These are phyloP conservation scores for Colletotrichum phormii DNA, from an alignment of 2,329 filamentous ascomycete species.

Conservation along the genomic window DNA sequence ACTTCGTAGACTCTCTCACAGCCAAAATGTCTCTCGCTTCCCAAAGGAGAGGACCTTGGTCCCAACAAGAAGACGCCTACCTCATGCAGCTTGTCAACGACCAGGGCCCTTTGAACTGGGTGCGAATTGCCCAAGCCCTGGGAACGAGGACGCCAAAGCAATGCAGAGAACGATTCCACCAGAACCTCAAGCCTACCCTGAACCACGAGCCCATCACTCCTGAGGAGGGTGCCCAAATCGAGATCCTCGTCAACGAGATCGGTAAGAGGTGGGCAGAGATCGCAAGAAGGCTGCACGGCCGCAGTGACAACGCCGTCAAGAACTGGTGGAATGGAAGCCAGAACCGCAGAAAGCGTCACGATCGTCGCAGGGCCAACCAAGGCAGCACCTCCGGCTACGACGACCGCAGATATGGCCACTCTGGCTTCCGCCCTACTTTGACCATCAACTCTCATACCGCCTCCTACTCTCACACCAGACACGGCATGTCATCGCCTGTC, in stretches of 20 bases:
- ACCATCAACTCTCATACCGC: slow-evolving; percentile 41
- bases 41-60: slow-evolving; percentile 80
- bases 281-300: slow-evolving; percentile 81
- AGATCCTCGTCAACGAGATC: slow-evolving; percentile 79
- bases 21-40: slow-evolving; percentile 9
- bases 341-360: slow-evolving; percentile 76
- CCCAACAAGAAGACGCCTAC: slow-evolving; percentile 78
- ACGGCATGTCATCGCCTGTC: slow-evolving; percentile 32
- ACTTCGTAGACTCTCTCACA: background rate
- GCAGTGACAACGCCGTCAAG: slow-evolving; percentile 96
- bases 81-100: slow-evolving; percentile 77
- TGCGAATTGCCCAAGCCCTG: slow-evolving; percentile 82
- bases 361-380: slow-evolving; percentile 50
- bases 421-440: slow-evolving; percentile 42
- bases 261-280: slow-evolving; percentile 96
- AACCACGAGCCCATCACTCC: slow-evolving; percentile 80
- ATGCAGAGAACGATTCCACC: slow-evolving; percentile 93
- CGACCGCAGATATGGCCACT: slow-evolving; percentile 23
- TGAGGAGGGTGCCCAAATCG: slow-evolving; percentile 79
- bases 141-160: slow-evolving; percentile 89
- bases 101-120: slow-evolving; percentile 89
- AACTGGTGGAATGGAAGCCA: slow-evolving; percentile 98
- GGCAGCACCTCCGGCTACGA: slow-evolving; percentile 40
- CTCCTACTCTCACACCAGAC: slow-evolving; percentile 35
- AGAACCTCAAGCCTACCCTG: slow-evolving; percentile 85